These are phyloP conservation scores for Hyaloperonospora arabidopsidis DNA, from an alignment of 352 stramenopile species.

Conservation along the genomic window DNA sequence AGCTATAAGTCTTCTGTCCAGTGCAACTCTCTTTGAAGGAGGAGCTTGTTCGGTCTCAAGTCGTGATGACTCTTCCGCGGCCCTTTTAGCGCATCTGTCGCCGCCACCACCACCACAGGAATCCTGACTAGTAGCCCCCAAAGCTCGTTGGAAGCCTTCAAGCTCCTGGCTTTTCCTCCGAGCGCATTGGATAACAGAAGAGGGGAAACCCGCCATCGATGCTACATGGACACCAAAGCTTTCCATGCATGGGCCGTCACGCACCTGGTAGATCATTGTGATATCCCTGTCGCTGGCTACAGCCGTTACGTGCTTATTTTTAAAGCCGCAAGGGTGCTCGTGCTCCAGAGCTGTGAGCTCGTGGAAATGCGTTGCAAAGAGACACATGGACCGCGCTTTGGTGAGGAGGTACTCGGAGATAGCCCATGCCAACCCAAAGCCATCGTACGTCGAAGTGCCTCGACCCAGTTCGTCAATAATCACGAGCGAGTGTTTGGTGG, in stretches of 20 bases:
- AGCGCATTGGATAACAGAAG: conserved; percentile 88
- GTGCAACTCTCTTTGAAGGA: conserved; percentile 32
- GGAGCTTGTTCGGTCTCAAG: conserved; percentile 6
- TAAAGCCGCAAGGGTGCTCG: conserved; percentile 50
- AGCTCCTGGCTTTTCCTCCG: conserved; percentile 92
- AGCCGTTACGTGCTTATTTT: conserved; percentile 97
- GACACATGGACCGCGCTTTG: conserved; percentile 79
- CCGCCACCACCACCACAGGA: conserved; percentile 1
- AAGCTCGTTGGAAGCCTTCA: conserved; percentile 69
- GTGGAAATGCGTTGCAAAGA: conserved; percentile 99
- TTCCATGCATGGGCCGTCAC: conserved; percentile 92
- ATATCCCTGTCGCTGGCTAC: conserved; percentile 72
- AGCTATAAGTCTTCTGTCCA: conserved; percentile 33
- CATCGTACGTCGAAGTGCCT: conserved; percentile 97
- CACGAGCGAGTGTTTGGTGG: conserved; percentile 91
- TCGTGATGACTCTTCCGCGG: conserved; percentile 10
- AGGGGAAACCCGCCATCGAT: conserved; percentile 94
- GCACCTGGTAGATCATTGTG: conserved; percentile 90
- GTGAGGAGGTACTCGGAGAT: conserved; percentile 96
- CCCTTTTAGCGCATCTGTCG: conserved; percentile 21
- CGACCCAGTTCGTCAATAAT: conserved; percentile 99
- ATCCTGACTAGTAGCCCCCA: conserved; percentile 19
- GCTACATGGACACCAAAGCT: conserved; percentile 99
- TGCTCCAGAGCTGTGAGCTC: conserved; percentile 94
- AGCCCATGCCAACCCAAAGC: conserved; percentile 94